Percentiles rank a stretch among this genome's conserved stretches.
These are phyloP conservation scores for Tranzscheliella williamsii DNA, from an alignment of 1,284 basidiomycete genomes.

Conservation along the genomic window DNA sequence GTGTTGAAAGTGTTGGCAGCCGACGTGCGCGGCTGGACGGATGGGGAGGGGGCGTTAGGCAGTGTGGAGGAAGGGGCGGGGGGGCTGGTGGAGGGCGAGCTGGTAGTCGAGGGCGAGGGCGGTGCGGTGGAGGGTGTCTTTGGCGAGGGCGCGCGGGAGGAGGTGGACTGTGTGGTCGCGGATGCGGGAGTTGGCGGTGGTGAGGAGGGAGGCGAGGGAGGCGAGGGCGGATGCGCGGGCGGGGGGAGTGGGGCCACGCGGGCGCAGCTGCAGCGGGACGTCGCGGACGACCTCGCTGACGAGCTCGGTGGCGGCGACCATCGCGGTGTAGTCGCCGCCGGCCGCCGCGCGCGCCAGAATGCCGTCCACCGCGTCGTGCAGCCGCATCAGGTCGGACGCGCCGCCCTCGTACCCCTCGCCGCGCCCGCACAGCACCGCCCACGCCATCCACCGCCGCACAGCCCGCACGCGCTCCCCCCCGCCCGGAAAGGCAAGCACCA, in stretches of 20 bases:
- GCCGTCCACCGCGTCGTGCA: too few relatives aligned
- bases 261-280: slow-evolving; percentile 7
- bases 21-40: too few relatives aligned
- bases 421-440: slow-evolving; percentile 14
- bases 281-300: slow-evolving; percentile 3
- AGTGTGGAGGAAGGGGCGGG: too few relatives aligned
- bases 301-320: slow-evolving; percentile 13
- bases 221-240: background rate
- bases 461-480: slow-evolving; percentile 1
- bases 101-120: slow-evolving; percentile 12
- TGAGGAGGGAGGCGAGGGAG: slow-evolving; percentile 1
- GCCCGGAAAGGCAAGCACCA: slow-evolving; percentile 11
- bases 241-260: background rate
- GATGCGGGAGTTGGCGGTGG: slow-evolving; percentile 7
- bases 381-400: too few relatives aligned
- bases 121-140: slow-evolving; percentile 10
- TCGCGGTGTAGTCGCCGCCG: too few relatives aligned
- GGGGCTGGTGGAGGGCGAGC: too few relatives aligned
- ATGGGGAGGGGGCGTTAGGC: too few relatives aligned
- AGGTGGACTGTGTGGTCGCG: slow-evolving; percentile 8
- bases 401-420: too few relatives aligned
- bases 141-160: slow-evolving; percentile 10
- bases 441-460: slow-evolving; percentile 16
- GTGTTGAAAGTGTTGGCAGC: too few relatives aligned
- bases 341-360: too few relatives aligned